phyloP scores from a whole-genome alignment of 2,329 filamentous ascomycete genomes.

The Chaetomiaceae sp. region DNA sequence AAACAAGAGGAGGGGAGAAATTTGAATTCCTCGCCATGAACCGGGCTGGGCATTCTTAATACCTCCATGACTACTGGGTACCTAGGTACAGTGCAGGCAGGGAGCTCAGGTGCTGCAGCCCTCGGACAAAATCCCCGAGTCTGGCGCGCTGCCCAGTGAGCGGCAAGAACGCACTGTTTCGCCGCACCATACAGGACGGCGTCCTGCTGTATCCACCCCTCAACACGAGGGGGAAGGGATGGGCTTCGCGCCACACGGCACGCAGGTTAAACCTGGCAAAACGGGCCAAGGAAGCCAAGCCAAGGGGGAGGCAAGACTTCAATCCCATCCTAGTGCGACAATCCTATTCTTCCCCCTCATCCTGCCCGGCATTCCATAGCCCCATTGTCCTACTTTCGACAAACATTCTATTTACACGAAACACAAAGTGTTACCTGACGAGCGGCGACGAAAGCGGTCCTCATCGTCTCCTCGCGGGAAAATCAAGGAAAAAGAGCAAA shows the following conservation, averaged over 20 bases:
- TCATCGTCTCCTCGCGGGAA: neutral
- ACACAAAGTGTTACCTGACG: neutral
- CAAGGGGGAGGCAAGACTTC: constrained; percentile 8
- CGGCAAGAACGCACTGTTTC: neutral
- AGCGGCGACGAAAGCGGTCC: neutral
- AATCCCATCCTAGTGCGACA: neutral
- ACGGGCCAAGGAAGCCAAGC: neutral
- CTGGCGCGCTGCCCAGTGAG: neutral
- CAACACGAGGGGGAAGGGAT: constrained; percentile 15
- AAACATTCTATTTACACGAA: neutral
- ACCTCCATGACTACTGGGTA: no score
- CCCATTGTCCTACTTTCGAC: neutral
- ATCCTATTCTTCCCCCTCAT: neutral
- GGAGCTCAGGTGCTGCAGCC: constrained; percentile 7
- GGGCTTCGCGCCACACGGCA: constrained; percentile 7
- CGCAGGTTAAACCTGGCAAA: constrained; percentile 10
- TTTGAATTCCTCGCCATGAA: constrained; percentile 5
- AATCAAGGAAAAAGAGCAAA: neutral
- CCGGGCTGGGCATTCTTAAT: constrained; percentile 15
- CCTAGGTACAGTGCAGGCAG: no score
- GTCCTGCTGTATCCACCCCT: neutral
- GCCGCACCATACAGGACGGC: neutral
- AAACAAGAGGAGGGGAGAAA: constrained; percentile 6
- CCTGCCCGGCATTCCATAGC: neutral
- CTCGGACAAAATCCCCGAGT: constrained; percentile 10